These are phyloP conservation scores for Colletotrichum sublineola DNA, from an alignment of 2,329 filamentous ascomycete species.

Conservation along the genomic window DNA sequence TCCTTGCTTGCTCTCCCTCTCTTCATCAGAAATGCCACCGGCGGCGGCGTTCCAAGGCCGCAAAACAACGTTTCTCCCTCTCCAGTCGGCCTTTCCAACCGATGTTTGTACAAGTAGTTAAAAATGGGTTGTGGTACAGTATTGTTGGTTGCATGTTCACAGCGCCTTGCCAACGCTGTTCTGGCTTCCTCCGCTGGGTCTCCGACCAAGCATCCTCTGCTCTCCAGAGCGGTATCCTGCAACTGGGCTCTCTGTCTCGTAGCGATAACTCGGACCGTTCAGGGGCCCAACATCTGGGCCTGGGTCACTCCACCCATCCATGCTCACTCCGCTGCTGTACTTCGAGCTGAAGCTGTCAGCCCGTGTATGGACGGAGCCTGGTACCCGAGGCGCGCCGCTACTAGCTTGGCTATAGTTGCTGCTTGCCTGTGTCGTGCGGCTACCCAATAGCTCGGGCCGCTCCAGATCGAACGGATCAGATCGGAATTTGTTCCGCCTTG, in stretches of 20 bases:
- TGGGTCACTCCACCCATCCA: conserved; percentile 65
- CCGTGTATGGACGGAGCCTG: conserved; percentile 52
- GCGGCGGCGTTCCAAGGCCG: conserved; percentile 1
- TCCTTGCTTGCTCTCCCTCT: conserved; percentile 14
- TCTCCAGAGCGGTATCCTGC: conserved; percentile 40
- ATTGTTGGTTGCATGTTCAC: conserved; percentile 4
- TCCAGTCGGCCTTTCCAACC: conserved; percentile 3
- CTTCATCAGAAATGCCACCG: conserved; percentile 15
- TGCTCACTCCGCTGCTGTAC: conserved; percentile 65
- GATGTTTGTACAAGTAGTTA: conserved; percentile 35
- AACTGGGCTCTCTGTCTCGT: conserved; percentile 47
- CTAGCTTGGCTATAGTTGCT: conserved; percentile 48
- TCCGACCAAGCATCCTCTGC: conserved; percentile 23
- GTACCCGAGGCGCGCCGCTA: conserved; percentile 38
- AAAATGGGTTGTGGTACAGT: conserved; percentile 20
- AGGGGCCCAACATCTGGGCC: conserved; percentile 65
- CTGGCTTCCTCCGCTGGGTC: conserved; percentile 37
- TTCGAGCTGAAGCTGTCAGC: conserved; percentile 57
- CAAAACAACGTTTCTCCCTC: conserved; percentile 10
- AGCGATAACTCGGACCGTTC: conserved; percentile 42
- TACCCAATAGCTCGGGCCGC: conserved; percentile 59
- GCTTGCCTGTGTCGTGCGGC: conserved; percentile 50
- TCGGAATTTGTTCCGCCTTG: conserved; percentile 68
- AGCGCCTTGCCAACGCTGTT: conserved; percentile 43
- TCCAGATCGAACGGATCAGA: conserved; percentile 77